Base-by-base conservation (phyloP, 805 yeast species). In the Metschnikowia arizonensis region DNA sequence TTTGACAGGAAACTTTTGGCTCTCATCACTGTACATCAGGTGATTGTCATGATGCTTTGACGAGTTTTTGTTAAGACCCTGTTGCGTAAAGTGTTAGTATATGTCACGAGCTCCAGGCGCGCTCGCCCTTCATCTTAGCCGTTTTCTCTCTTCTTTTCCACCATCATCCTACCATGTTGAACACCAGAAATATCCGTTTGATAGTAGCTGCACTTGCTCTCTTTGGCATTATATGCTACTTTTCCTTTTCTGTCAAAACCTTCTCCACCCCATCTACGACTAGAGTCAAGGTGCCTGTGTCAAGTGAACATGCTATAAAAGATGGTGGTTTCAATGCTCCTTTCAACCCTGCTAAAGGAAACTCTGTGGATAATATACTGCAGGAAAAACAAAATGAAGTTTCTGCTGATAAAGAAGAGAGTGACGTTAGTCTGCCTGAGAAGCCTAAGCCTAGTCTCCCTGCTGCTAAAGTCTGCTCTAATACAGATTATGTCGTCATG, bases 401-500 rank as follows among this genome's bases (percentile, higher is more conserved):
- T 5, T 6, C 34, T 32, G 34, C 7, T 17, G n/a, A 18, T 5
- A 24, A n/a, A n/a, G n/a, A n/a, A n/a, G n/a, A n/a, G n/a, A n/a
- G n/a, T n/a, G n/a, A n/a, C n/a, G n/a, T n/a, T n/a, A n/a, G n/a
- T n/a, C n/a, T n/a, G n/a, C n/a, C n/a, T n/a, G n/a, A n/a, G n/a
- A n/a, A n/a, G n/a, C n/a, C n/a, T n/a, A n/a, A n/a, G n/a, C n/a
- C 36, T 14, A 1, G 17, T 29, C n/a, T 12, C 10, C 5, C 32
- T 4, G 36, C 32, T 4, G 36, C 23, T 28, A 40, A 33, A 39
- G 48, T 10, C 4, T 11, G 34, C 3, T 10, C 33, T 2, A 23
- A 23, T 37, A 66, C 78, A 29, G 85, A 85, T 60, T 91, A 76
- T 56, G 97, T 90, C 25, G 78, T 93, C 19, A 89, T 93, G 97